Evolutionary conservation across 306 rosid species (phyloP).

Genomic region (Ziziphus jujuba): DNA sequence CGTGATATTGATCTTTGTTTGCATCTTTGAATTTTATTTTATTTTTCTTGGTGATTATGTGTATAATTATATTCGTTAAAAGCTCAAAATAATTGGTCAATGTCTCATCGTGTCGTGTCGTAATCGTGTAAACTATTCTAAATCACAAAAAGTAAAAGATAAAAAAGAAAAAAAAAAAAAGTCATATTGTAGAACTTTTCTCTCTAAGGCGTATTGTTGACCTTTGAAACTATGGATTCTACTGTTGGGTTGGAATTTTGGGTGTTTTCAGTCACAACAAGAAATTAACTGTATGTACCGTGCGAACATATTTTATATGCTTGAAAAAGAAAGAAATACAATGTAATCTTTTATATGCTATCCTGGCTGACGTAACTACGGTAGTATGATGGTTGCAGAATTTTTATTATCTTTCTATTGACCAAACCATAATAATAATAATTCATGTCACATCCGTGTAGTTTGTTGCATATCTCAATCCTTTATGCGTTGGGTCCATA

Average conservation of each 20-base stretch:
- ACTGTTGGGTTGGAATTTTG: slow-evolving; percentile 7
- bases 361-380: neutral
- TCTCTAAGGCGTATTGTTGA: slow-evolving; percentile 22
- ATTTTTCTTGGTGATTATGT: slow-evolving; percentile 24
- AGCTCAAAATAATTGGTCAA: slow-evolving; percentile 19
- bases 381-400: neutral
- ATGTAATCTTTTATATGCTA: neutral
- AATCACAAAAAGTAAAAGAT: slow-evolving; percentile 21
- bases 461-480: slow-evolving; percentile 44
- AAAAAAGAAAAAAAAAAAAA: too few relatives aligned
- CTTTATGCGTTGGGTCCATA: slow-evolving; percentile 52
- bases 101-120: slow-evolving; percentile 41
- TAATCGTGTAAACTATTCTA: slow-evolving; percentile 34
- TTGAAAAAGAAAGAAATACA: neutral
- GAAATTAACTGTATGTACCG: slow-evolving; percentile 8
- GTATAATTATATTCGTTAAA: neutral
- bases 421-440: neutral
- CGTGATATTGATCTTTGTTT: slow-evolving; percentile 58
- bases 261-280: neutral
- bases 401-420: neutral
- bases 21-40: slow-evolving; percentile 46
- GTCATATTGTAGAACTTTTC: slow-evolving; percentile 25
- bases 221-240: slow-evolving; percentile 11
- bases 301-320: slow-evolving; percentile 4
- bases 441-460: slow-evolving; percentile 23